Evolutionary conservation across 2,329 filamentous ascomycete genomes (phyloP).

Genomic region (Parastagonospora avenae): DNA sequence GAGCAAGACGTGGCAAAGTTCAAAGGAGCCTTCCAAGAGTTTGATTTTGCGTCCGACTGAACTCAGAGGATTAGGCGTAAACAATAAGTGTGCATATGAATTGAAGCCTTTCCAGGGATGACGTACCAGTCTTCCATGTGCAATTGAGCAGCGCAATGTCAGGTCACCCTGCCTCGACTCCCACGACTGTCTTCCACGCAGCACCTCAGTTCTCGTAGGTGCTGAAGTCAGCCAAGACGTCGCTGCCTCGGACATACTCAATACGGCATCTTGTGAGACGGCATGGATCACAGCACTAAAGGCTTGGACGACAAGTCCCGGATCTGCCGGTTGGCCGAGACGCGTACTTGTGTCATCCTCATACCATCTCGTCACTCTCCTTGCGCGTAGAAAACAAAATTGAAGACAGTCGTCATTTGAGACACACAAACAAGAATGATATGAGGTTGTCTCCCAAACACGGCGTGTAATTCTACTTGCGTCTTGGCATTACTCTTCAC

Average conservation of each 20-base stretch:
- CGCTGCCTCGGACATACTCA: constrained; percentile 25
- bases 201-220: no score
- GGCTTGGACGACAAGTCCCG: constrained; percentile 42
- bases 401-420: not conserved
- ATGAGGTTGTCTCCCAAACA: constrained; percentile 4
- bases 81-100: not conserved
- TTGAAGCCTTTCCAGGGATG: no score
- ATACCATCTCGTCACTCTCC: not conserved
- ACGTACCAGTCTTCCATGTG: no score
- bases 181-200: no score
- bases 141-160: no score
- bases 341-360: constrained; percentile 9
- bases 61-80: not conserved
- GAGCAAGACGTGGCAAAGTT: constrained; percentile 77
- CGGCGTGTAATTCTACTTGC: constrained; percentile 10
- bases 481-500: constrained; percentile 27
- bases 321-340: constrained; percentile 24
- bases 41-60: constrained; percentile 73
- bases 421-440: not conserved
- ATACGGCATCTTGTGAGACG: constrained; percentile 28
- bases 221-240: constrained; percentile 23
- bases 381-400: not conserved
- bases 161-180: no score
- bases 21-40: constrained; percentile 79
- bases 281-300: constrained; percentile 42